A percentile compares a stretch with the other conserved stretches of the same genome.
Conservation (phyloP, 2,329 filamentous ascomycete genomes). For the Fusarium pilosicola region DNA sequence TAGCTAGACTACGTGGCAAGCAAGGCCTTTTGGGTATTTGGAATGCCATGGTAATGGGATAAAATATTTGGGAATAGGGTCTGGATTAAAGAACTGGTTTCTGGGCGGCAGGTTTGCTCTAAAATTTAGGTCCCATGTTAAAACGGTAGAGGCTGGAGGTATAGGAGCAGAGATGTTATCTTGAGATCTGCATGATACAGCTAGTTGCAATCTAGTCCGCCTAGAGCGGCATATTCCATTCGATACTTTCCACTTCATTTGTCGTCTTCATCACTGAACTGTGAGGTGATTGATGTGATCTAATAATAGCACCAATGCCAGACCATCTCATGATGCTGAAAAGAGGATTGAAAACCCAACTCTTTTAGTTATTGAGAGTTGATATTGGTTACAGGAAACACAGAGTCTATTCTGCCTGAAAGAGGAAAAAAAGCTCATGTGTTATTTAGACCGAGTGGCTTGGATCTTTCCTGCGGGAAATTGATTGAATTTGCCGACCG, state of each 20-base stretch:
- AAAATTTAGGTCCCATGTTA: constrained; percentile 22
- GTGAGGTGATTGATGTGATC: neutral
- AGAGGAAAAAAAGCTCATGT: no score
- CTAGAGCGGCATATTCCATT: constrained; percentile 9
- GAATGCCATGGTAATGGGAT: constrained; percentile 13
- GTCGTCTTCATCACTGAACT: neutral
- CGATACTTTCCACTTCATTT: neutral
- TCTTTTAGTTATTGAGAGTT: no score
- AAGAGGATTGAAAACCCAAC: neutral
- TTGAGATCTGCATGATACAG: neutral
- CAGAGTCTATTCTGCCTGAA: no score
- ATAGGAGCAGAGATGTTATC: neutral
- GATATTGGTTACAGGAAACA: no score
- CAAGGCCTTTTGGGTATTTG: constrained; percentile 8
- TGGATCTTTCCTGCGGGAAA: no score
- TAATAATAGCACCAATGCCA: neutral
- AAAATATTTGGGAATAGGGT: constrained; percentile 8
- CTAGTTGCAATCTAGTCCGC: neutral
- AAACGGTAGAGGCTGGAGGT: neutral
- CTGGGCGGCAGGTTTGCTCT: constrained; percentile 32
- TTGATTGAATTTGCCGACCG: no score
- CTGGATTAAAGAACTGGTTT: neutral
- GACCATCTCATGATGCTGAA: neutral
- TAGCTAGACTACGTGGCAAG: constrained; percentile 35
- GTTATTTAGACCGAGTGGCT: no score